Evolutionary conservation across 768 basidiomycete species (phyloP), one percentile per base, ranked within the genome.

Genomic region (Tricholoma sp.): DNA sequence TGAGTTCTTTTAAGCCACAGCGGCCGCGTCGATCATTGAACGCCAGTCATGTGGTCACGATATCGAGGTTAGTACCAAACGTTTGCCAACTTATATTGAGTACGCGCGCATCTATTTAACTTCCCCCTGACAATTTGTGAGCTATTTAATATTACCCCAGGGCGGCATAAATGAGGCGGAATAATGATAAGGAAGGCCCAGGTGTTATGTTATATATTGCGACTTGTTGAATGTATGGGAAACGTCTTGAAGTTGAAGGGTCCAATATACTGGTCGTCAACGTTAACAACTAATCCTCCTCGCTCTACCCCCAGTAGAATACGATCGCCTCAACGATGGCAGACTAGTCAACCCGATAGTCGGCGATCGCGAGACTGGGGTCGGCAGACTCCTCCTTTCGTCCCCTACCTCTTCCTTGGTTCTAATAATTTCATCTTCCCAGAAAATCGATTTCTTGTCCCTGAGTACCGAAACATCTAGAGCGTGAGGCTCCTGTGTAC

Each of bases 391-490:
- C 7, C 41, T 42, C 12, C 29, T 15, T 31, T 44, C 52, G 15
- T 42, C 52, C 10, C 41, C 15, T 18, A 18, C 7, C 28, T 9
- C 28, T 7, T 49, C 29, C 34, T 15, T 36, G 7, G 20, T 13
- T 11, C 39, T 34, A 41, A 10, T 34, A 6, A 32, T 41, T 10
- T 44, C 20, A 48, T 36, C 47, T 42, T 64, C 63, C 63, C 63
- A 64, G 28, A 60, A 60, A 6, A 42, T 10, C 8, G 41, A 44
- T 2, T 15, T n/a, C 12, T 42, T 50, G n/a, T 13, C 50, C 9
- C 24, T 44, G 11, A 4, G 1, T 8, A 10, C 28, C 8, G 29
- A 8, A 7, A 6, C 32, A 24, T 28, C 29, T 13, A 6, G 28
- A 47, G 4, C 28, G 13, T 13, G 28, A 47, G 15, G 7, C 8